Conservation (phyloP, 2,329 filamentous ascomycete genomes). For the Xylaria hypoxylon region DNA sequence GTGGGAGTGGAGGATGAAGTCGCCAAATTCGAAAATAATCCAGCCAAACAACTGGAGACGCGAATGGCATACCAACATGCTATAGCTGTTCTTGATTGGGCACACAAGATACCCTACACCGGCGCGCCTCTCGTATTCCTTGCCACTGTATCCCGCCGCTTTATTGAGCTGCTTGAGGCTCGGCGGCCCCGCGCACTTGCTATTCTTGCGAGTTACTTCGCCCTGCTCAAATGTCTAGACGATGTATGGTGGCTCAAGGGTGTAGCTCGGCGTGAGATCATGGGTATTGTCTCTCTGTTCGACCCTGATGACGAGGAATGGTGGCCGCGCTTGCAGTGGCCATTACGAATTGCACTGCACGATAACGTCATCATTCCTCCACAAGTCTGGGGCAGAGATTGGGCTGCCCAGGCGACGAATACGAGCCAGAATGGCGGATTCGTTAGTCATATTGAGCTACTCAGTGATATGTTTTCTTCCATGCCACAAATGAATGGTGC, state of each 20-base stretch:
- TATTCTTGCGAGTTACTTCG: conserved; percentile 75
- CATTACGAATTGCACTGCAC: conserved; percentile 68
- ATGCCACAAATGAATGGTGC: conserved; percentile 42
- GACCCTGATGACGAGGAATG: conserved; percentile 66
- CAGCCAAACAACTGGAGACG: conserved; percentile 48
- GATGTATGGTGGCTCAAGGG: conserved; percentile 77
- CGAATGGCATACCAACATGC: conserved; percentile 71
- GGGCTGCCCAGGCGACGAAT: conserved; percentile 57
- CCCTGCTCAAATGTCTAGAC: conserved; percentile 71
- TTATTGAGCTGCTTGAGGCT: conserved; percentile 69
- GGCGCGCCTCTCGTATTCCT: conserved; percentile 72
- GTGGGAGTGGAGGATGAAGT: conserved; percentile 69
- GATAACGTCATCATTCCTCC: conserved; percentile 65
- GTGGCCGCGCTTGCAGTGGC: conserved; percentile 73
- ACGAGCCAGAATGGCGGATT: conserved; percentile 50
- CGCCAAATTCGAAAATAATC: conserved; percentile 47
- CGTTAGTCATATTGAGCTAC: conserved; percentile 60
- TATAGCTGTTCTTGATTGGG: conserved; percentile 75
- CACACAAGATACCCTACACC: conserved; percentile 69
- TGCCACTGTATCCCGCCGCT: conserved; percentile 71
- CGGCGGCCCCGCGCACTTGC: conserved; percentile 71
- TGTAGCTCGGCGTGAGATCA: conserved; percentile 73
- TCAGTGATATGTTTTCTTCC: conserved; percentile 55
- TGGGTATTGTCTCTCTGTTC: conserved; percentile 70
- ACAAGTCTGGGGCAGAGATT: conserved; percentile 68